A percentile compares a stretch with the other conserved stretches of the same genome.
Evolutionary conservation across 345 rosid genomes (phyloP).

Genomic region (Bruguiera sexangula): DNA sequence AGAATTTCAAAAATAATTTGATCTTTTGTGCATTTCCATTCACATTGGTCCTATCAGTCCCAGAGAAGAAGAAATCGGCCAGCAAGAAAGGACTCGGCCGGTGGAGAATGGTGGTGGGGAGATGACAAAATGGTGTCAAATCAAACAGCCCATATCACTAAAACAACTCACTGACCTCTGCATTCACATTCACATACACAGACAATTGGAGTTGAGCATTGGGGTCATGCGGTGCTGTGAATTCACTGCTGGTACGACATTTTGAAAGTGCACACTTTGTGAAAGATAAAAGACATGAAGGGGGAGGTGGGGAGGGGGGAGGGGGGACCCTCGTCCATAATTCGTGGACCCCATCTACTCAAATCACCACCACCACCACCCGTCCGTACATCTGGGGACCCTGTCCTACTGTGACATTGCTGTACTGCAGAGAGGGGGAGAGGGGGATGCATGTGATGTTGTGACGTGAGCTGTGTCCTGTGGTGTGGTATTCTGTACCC

Average conservation of each 20-base stretch:
- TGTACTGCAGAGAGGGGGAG: background rate
- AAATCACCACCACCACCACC: slow-evolving; percentile 12
- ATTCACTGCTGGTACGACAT: too few species aligned
- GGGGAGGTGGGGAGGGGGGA: background rate
- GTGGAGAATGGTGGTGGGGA: background rate
- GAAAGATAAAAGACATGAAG: background rate
- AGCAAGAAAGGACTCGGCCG: background rate
- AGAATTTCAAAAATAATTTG: too few species aligned
- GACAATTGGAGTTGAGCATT: too few species aligned
- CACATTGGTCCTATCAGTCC: too few species aligned
- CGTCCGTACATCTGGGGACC: slow-evolving; percentile 13
- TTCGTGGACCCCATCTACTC: slow-evolving; percentile 2
- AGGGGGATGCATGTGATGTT: slow-evolving; percentile 6
- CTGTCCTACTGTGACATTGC: background rate
- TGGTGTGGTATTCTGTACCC: slow-evolving; percentile 8
- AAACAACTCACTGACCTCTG: background rate
- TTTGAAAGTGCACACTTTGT: too few species aligned
- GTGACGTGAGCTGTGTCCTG: slow-evolving; percentile 12
- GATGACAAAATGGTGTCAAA: slow-evolving; percentile 19
- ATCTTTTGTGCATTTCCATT: too few species aligned
- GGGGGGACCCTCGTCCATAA: background rate
- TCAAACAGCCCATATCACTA: slow-evolving; percentile 11
- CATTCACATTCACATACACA: background rate
- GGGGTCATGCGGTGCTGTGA: too few species aligned
- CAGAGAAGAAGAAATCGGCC: background rate